Base-by-base conservation (phyloP, 257 asterid genomes). In the Ballota nigra region DNA sequence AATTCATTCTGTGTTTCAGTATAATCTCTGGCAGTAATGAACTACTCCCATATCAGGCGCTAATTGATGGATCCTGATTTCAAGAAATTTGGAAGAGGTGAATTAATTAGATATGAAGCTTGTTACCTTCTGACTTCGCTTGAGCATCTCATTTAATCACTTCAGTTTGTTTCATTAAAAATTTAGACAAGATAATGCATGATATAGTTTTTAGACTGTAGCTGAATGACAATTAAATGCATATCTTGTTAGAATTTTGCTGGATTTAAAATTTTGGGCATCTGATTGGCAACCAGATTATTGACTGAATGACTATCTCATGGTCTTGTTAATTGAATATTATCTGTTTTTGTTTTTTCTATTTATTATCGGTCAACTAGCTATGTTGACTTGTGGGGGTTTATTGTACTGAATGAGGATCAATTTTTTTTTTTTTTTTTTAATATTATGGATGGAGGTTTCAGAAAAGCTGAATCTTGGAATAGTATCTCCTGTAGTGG, bases 61-160 rank as follows among this genome's bases (percentile, higher is more conserved):
- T 86, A 87, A 84, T 83, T 75, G 79, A 95, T 95, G 99, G 99
- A 95, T 82, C 86, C 90, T 55, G 97, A 89, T 77, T 78, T 74
- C 88, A 85, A 83, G 80, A 95, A 87, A 78, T 95, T 92, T 73
- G 99, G 99, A 87, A 88, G 96, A 90, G 99, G 99, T 89, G 80
- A 74, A 59, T 47, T 65, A 23, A 43, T n/a, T 62, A 31, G 15
- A 26, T 66, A 47, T 68, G 60, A 63, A 70, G 66, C 61, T 57
- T 75, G 57, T 19, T 70, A 45, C 75, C 6, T 51, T 58, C 29
- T 26, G 68, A 62, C 16, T 41, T 57, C 31, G 41, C 75, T 73
- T 76, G 57, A 28, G 16, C 34, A 22, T 33, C 63, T 36, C 67
- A 31, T 66, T 53, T 4, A n/a, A 43, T 63, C 55, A 68, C 5